A percentile compares a stretch with the other conserved stretches of the same genome.
These are phyloP conservation scores for Colletotrichum theobromicola DNA, from an alignment of 2,329 filamentous ascomycete species.

Conservation along the genomic window DNA sequence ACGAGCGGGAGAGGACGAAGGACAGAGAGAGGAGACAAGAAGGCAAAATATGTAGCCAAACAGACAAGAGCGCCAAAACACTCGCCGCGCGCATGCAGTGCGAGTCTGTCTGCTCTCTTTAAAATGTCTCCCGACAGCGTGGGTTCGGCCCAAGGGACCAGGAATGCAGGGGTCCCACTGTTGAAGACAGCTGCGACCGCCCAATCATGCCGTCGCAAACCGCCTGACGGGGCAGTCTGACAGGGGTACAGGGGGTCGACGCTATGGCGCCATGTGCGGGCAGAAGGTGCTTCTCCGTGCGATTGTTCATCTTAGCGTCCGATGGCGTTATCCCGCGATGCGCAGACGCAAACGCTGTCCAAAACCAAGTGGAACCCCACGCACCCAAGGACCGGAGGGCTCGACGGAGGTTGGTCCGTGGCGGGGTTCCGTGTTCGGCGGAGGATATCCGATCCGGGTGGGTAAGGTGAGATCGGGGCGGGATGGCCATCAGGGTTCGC, in stretches of 20 bases:
- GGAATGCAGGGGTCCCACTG: not conserved
- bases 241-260: not conserved
- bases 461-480: not conserved
- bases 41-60: not conserved
- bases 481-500: slow-evolving; percentile 4
- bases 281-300: not conserved
- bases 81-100: not conserved
- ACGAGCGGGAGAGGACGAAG: not conserved
- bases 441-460: not conserved
- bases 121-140: not conserved
- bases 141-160: not conserved
- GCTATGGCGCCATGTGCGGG: not conserved
- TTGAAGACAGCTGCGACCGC: not conserved
- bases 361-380: not conserved
- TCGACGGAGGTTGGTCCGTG: not conserved
- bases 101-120: not conserved
- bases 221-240: slow-evolving; percentile 14
- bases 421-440: not conserved
- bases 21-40: not conserved
- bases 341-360: not conserved
- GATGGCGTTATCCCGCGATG: slow-evolving; percentile 14
- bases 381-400: not conserved
- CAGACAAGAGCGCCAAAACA: not conserved
- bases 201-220: slow-evolving; percentile 6
- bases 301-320: slow-evolving; percentile 12